These are phyloP conservation scores for Aspergillus affinis DNA, from an alignment of 495 filamentous ascomycete genomes.

Conservation along the genomic window DNA sequence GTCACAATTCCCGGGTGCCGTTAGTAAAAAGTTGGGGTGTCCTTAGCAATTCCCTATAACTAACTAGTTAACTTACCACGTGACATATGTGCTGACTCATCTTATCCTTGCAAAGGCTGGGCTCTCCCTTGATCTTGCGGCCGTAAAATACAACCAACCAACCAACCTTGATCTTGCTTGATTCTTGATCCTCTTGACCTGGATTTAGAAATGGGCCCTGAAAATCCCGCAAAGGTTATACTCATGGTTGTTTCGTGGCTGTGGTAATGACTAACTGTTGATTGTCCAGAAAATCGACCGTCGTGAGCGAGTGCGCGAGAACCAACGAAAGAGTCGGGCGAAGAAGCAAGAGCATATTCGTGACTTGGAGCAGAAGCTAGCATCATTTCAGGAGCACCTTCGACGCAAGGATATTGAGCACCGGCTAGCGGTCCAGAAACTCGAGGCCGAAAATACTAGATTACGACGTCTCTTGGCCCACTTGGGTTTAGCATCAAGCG, in stretches of 20 bases:
- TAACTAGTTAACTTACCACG: too few species aligned
- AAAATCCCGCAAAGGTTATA: slow-evolving; percentile 1
- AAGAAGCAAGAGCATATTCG: slow-evolving; percentile 72
- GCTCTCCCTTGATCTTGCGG: too few species aligned
- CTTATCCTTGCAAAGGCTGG: too few species aligned
- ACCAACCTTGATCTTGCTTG: too few species aligned
- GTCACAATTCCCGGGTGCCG: too few species aligned
- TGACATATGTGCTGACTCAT: too few species aligned
- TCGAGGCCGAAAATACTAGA: slow-evolving; percentile 40
- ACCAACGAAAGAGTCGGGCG: slow-evolving; percentile 77
- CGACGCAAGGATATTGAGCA: slow-evolving; percentile 39
- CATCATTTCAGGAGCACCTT: slow-evolving; percentile 51
- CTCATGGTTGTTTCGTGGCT: neutral
- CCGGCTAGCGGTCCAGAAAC: slow-evolving; percentile 34
- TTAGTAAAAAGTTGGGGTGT: too few species aligned
- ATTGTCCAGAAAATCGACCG: slow-evolving; percentile 30
- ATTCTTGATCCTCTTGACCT: neutral
- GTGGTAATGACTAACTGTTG: neutral
- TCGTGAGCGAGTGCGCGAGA: slow-evolving; percentile 61
- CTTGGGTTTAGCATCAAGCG: slow-evolving; percentile 25
- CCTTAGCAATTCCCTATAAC: too few species aligned
- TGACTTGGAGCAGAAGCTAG: slow-evolving; percentile 65
- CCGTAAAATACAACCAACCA: too few species aligned
- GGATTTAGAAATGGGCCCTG: neutral
- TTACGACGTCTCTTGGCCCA: slow-evolving; percentile 28